Conservation (phyloP, 2,329 filamentous ascomycete genomes). For the Penicillium italicum region DNA sequence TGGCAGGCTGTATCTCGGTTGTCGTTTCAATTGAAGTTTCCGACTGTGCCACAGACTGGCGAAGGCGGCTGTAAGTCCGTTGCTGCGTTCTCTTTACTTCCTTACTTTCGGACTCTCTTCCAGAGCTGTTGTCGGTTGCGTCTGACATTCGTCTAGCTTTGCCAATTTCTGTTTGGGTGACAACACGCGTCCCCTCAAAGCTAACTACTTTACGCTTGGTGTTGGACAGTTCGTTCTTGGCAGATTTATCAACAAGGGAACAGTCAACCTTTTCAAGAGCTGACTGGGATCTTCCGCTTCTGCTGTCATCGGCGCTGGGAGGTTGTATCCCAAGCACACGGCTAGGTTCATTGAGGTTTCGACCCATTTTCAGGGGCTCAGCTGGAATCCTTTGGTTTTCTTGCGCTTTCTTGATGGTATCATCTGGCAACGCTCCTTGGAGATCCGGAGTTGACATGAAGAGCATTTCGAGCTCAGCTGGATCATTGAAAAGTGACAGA, state of each 20-base stretch:
- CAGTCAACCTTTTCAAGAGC: not conserved
- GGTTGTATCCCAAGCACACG: not conserved
- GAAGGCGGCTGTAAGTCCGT: conserved; percentile 25
- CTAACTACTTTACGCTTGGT: conserved; percentile 27
- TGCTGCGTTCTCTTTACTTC: conserved; percentile 17
- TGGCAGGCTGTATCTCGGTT: not conserved
- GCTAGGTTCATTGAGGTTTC: not conserved
- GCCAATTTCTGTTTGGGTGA: not conserved
- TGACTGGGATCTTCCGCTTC: not conserved
- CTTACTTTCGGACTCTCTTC: conserved; percentile 6
- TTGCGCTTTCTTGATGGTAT: not conserved
- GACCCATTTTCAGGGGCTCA: not conserved
- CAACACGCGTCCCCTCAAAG: conserved; percentile 14
- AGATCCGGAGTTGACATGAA: conserved; percentile 20
- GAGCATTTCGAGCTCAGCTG: conserved; percentile 30
- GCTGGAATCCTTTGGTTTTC: not conserved
- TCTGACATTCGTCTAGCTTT: conserved; percentile 4
- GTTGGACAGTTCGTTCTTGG: not conserved
- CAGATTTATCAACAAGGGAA: not conserved
- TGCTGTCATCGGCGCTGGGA: not conserved
- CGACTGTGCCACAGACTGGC: conserved; percentile 10
- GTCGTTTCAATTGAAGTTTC: not conserved
- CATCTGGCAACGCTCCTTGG: not conserved
- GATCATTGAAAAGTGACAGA: conserved; percentile 19
- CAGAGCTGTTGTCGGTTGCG: conserved; percentile 1